These are phyloP conservation scores for Lepidium africanum DNA, from an alignment of 345 rosid species.

Conservation along the genomic window DNA sequence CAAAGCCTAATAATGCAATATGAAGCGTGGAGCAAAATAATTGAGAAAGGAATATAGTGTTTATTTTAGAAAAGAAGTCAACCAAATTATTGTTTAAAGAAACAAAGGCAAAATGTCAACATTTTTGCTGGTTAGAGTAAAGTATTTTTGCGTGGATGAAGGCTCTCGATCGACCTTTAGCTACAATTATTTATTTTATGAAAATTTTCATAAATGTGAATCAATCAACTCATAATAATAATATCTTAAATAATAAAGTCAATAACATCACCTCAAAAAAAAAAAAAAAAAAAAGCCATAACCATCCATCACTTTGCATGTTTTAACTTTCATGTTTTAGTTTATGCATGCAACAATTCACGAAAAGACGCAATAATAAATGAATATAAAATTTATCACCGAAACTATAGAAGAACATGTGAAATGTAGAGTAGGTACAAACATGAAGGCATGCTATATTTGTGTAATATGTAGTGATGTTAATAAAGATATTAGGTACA, in stretches of 20 bases:
- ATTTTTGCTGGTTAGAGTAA: slow-evolving; percentile 2
- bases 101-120: slow-evolving; percentile 16
- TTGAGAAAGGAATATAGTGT: background rate
- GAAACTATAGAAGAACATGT: background rate
- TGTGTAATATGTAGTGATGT: background rate
- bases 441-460: background rate
- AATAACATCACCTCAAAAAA: background rate
- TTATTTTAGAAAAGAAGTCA: slow-evolving; percentile 8
- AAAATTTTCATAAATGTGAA: background rate
- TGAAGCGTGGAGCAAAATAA: slow-evolving; percentile 7
- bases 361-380: background rate
- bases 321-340: background rate
- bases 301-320: background rate
- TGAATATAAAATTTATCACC: background rate
- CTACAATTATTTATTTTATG: background rate
- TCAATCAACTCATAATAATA: background rate
- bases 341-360: background rate
- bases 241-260: background rate
- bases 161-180: background rate
- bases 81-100: background rate
- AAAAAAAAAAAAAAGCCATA: too few species aligned
- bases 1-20: slow-evolving; percentile 7
- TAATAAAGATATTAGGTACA: background rate
- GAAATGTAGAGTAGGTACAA: background rate
- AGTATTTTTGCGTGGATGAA: background rate